A percentile compares a stretch with the other conserved stretches of the same genome.
These are phyloP conservation scores for Glebionis coronaria DNA, from an alignment of 129 eudicot species.

Conservation along the genomic window DNA sequence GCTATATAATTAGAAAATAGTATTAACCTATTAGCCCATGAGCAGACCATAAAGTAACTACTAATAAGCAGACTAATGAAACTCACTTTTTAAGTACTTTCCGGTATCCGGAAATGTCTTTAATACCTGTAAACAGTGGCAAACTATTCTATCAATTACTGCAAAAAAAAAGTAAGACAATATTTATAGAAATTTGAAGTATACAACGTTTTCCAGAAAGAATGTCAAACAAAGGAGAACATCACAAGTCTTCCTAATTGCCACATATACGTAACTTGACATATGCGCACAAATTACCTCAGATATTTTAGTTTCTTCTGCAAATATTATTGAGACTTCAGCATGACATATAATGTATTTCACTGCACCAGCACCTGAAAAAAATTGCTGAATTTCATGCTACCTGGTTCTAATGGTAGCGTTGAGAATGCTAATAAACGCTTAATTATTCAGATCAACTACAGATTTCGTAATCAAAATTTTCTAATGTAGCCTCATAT, in stretches of 20 bases:
- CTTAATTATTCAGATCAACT: background rate
- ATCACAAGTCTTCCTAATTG: background rate
- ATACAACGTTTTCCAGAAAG: too few relatives aligned
- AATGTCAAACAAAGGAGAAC: background rate
- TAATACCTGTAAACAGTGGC: slow-evolving; percentile 46
- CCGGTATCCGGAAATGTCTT: slow-evolving; percentile 59
- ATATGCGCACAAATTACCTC: slow-evolving; percentile 45
- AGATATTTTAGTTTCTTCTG: slow-evolving; percentile 66
- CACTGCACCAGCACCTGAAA: slow-evolving; percentile 84
- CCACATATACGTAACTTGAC: background rate
- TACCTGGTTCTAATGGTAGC: background rate
- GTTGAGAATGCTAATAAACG: background rate
- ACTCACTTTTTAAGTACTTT: slow-evolving; percentile 75
- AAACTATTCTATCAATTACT: background rate
- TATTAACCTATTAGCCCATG: slow-evolving; percentile 2
- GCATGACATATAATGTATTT: slow-evolving; percentile 85
- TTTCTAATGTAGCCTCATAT: background rate
- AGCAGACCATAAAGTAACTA: background rate
- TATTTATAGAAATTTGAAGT: too few relatives aligned
- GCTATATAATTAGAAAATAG: slow-evolving; percentile 35
- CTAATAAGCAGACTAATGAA: background rate
- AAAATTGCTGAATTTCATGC: slow-evolving; percentile 7
- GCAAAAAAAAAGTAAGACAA: too few relatives aligned
- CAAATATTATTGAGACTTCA: slow-evolving; percentile 67
- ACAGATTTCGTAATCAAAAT: background rate